Base-by-base conservation (phyloP, 305 asterid genomes). In the Fraxinus platypoda region DNA sequence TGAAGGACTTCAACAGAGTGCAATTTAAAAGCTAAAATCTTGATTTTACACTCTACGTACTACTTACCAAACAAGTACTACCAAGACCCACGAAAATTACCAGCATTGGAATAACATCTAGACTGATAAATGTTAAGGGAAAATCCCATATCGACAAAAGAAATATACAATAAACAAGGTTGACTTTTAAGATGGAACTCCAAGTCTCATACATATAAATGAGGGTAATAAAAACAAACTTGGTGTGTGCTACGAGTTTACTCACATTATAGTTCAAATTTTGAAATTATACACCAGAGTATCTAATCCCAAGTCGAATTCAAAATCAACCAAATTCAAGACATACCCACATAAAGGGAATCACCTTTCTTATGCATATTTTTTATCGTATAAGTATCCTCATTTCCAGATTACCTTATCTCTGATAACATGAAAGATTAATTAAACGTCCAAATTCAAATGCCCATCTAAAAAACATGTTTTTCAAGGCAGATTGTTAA, bases 321-420 rank as follows among this genome's bases (percentile, higher is more conserved):
- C 81, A 35, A 78, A 72, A 82, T 25, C 52, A 13, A 57, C 34
- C 19, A 46, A 59, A 74, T 74, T 41, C 64, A 43, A 13, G 59
- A 78, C 33, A 81, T 54, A n/a, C 68, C 75, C 78, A 62, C 17
- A 81, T 25, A 35, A 21, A 17, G 66, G 66, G 34, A 19, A 68
- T n/a, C 4, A 38, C 37, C 12, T 25, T 35, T 15, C 25, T 25
- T 8, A 37, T 72, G 66, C 54, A 26, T 37, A 49, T 52, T 37
- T 43, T 71, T 9, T 43, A 74, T 30, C 19, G 2, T 1, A 8
- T 23, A 62, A 17, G 15, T 76, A 52, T 26, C 19, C 13, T 3
- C 30, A 23, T 26, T 25, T 17, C 71, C 57, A 0, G 17, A 78
- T 12, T 35, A 21, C 26, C 74, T 23, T 31, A 72, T 26, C 41